These are phyloP conservation scores for Sporodiniella umbellata DNA, from an alignment of 371 early-diverging fungal species.

Conservation along the genomic window DNA sequence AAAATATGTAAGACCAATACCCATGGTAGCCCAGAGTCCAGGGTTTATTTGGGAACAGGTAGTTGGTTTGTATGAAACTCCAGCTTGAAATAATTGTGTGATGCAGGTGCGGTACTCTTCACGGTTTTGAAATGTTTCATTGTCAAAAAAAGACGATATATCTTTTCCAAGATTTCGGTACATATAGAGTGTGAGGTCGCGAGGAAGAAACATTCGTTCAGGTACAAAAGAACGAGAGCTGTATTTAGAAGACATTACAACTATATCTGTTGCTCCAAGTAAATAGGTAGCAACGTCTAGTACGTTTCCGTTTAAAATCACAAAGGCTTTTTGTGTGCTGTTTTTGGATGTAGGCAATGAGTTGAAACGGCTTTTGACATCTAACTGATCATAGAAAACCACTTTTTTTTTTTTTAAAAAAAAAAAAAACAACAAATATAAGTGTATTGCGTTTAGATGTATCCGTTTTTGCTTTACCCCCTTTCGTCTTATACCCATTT, in stretches of 20 bases:
- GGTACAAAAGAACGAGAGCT: conserved; percentile 37
- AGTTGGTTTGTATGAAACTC: conserved; percentile 22
- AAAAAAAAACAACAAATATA: neutral
- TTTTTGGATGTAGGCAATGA: conserved; percentile 20
- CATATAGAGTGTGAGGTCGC: conserved; percentile 34
- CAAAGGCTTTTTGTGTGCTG: conserved; percentile 29
- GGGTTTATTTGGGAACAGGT: conserved; percentile 41
- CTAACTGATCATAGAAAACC: conserved; percentile 24
- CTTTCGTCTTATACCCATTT: conserved; percentile 26
- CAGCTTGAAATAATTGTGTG: conserved; percentile 29
- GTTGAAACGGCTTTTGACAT: conserved; percentile 17
- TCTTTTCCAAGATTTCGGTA: conserved; percentile 43
- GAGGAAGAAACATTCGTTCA: conserved; percentile 43
- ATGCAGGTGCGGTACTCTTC: conserved; percentile 29
- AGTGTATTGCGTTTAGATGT: neutral
- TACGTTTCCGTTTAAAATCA: conserved; percentile 37
- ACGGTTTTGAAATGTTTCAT: conserved; percentile 26
- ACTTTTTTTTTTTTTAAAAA: conserved; percentile 25
- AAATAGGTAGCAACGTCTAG: conserved; percentile 43
- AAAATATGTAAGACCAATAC: conserved; percentile 33
- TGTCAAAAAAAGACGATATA: conserved; percentile 32
- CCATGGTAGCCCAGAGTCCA: conserved; percentile 49
- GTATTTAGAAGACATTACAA: conserved; percentile 27
- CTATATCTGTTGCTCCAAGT: conserved; percentile 28
- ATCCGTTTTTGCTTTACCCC: neutral